Conservation (phyloP, 192 early-diverging fungal species). For the Diversispora eburnea region DNA sequence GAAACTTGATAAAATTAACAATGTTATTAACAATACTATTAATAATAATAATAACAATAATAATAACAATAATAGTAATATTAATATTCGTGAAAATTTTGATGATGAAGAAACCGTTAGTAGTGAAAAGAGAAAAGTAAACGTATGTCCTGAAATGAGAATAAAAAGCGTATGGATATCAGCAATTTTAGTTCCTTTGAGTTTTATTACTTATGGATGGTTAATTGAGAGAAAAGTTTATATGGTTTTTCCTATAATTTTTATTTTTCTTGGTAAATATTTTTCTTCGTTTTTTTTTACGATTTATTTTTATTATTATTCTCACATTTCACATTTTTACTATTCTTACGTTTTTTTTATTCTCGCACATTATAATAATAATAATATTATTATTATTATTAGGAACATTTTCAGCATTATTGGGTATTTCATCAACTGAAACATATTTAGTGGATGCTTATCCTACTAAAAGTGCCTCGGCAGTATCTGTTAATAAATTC, state of each 20-base stretch:
- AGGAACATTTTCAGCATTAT: not conserved
- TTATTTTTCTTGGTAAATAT: constrained; percentile 27
- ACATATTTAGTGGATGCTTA: constrained; percentile 9
- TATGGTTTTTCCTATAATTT: constrained; percentile 16
- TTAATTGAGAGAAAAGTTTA: constrained; percentile 23
- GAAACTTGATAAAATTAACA: constrained; percentile 8
- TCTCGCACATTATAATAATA: not conserved
- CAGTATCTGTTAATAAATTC: not conserved
- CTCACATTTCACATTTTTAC: not conserved
- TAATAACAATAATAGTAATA: no score
- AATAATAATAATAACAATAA: no score
- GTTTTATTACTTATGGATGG: constrained; percentile 37
- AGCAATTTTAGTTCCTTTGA: constrained; percentile 30
- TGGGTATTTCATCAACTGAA: not conserved
- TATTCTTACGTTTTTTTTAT: not conserved
- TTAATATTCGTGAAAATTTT: no score
- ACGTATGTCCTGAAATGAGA: constrained; percentile 26
- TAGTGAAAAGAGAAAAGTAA: not conserved
- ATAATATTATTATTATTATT: not conserved
- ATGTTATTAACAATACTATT: no score
- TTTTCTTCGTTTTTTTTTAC: not conserved
- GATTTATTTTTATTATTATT: no score
- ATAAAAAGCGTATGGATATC: constrained; percentile 36
- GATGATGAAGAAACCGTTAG: no score
- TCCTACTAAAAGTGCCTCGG: not conserved